Evolutionary conservation across 176 grass and related monocot species (phyloP).

Genomic region (barley (Hordeum vulgare)): DNA sequence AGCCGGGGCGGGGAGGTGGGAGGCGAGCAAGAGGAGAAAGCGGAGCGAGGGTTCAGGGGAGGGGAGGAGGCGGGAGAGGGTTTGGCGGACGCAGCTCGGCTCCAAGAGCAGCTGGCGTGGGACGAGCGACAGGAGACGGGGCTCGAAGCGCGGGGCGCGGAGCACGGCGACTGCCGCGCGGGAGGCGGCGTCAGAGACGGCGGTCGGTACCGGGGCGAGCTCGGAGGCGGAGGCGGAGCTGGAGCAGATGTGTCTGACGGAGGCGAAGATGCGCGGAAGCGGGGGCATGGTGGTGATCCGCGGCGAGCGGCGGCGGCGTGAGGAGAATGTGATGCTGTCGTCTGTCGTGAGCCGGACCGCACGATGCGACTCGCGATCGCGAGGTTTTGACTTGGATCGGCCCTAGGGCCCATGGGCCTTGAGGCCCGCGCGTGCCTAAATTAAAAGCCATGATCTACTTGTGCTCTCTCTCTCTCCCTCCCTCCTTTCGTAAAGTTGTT

Average conservation of each 20-base stretch:
- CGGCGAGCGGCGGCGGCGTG: not conserved
- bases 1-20: constrained; percentile 24
- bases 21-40: constrained; percentile 51
- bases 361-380: not conserved
- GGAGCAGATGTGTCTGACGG: constrained; percentile 27
- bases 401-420: not conserved
- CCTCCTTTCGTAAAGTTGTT: not conserved
- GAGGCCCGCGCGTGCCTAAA: not conserved
- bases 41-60: constrained; percentile 31
- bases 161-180: constrained; percentile 24
- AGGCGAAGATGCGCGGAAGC: not conserved
- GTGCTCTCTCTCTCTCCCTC: too few relatives aligned
- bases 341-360: not conserved
- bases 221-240: not conserved
- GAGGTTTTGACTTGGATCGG: not conserved
- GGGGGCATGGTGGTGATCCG: constrained; percentile 10
- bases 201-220: not conserved
- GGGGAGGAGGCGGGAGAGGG: constrained; percentile 37
- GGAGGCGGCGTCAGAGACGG: constrained; percentile 14
- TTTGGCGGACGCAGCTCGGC: constrained; percentile 37
- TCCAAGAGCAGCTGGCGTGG: constrained; percentile 45
- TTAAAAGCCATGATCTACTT: not conserved
- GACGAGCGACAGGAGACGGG: constrained; percentile 35
- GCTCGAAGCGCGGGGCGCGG: constrained; percentile 21
- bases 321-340: not conserved